Evolutionary conservation across 2,329 filamentous ascomycete species (phyloP), one percentile per base, ranked within the genome.

Genomic region (Gremmenia infestans): DNA sequence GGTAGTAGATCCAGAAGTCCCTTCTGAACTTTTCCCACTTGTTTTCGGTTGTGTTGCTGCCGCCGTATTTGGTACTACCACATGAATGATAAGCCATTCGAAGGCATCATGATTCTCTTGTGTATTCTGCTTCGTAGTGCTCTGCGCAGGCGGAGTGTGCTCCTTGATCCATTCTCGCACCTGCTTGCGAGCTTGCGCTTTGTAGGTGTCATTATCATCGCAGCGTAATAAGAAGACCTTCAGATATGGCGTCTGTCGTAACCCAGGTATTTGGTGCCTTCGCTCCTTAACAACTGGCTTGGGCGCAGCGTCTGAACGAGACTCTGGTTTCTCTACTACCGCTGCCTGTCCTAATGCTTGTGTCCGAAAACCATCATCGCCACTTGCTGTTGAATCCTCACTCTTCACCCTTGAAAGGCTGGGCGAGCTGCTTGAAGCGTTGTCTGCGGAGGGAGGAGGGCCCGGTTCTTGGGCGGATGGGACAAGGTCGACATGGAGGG

Each of bases 161-260:
- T 81, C 77, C 72, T 94, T 95, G 66, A 97, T 83, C 94, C 94
- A 99, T 62, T 97, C 92, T 50, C 89, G 83, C 37, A 99, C 79
- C 63, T 89, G 83, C 66, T 89, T 85, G 50, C 91, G 82, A 6
- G 89, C 86, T 12, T 83, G 83, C 1, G 82, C 77, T 72, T 96
- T 97, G 78, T 99, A 99, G 8, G 85, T 85, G 48, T 99, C 95
- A 67, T 91, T 96, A 70, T 99, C 94, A 74, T 97, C 94, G 73
- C 94, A 97, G 67, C 92, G 83, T 52, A 99, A 80, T 2, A 99
- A 76, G 55, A 92, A 87, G 6, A 99, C 76, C 71, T 96, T 97
- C 57, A 99, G 78, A 71, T 99, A 99, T 0, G 95, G 91, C 0
- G 93, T 97, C 60, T 90, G 89, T 40, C 93, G 87, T 54, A 99